These are phyloP conservation scores for Elaphomyces granulatus DNA, from an alignment of 495 filamentous ascomycete genomes.

Conservation along the genomic window DNA sequence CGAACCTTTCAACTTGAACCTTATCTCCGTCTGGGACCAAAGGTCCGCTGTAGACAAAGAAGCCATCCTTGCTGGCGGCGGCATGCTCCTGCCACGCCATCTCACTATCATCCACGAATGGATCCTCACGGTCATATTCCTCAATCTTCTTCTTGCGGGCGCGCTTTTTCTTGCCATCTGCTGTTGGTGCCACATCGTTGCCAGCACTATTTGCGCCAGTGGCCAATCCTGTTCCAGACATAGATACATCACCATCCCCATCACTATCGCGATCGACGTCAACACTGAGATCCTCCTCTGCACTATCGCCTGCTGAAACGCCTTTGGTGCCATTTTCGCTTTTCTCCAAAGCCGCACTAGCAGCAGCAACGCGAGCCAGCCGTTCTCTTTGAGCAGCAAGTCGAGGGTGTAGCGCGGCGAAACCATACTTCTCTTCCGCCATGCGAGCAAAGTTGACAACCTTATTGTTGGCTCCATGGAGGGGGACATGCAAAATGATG, in stretches of 20 bases:
- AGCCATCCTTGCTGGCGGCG: conserved; percentile 81
- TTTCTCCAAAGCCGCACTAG: conserved; percentile 65
- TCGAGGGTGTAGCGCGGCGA: conserved; percentile 81
- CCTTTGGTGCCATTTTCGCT: conserved; percentile 34
- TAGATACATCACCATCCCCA: conserved; percentile 62
- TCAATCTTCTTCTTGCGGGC: conserved; percentile 76
- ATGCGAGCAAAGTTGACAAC: conserved; percentile 92
- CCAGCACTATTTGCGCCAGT: conserved; percentile 30
- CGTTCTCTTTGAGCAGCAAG: conserved; percentile 73
- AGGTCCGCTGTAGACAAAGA: conserved; percentile 79
- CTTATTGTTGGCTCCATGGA: conserved; percentile 68
- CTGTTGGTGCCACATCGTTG: conserved; percentile 30
- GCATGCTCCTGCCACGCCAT: conserved; percentile 92
- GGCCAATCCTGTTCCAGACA: conserved; percentile 42
- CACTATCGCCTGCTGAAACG: conserved; percentile 53
- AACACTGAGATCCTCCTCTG: conserved; percentile 36
- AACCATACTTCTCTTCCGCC: conserved; percentile 86
- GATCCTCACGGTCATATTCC: conserved; percentile 91
- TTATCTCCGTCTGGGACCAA: conserved; percentile 79
- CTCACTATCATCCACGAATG: conserved; percentile 95
- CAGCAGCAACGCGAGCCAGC: conserved; percentile 68
- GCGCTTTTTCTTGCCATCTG: conserved; percentile 45
- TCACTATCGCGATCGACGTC: conserved; percentile 36
- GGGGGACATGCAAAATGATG: conserved; percentile 68
- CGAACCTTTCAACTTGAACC: conserved; percentile 61